Evolutionary conservation across 345 rosid species (phyloP).

Genomic region (Gossypium raimondii): DNA sequence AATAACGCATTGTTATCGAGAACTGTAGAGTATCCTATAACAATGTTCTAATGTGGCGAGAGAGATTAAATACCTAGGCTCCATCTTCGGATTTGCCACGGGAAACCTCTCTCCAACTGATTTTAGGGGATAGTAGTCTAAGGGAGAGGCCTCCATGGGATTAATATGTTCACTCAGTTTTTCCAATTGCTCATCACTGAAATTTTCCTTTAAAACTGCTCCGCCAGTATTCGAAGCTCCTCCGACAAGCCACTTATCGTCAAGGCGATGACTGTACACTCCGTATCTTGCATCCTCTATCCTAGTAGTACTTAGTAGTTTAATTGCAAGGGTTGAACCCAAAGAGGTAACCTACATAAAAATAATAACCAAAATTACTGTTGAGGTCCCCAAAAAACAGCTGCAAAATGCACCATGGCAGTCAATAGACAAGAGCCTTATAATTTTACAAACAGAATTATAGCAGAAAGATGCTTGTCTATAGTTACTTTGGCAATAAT

Average conservation of each 20-base stretch:
- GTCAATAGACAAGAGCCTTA: not conserved
- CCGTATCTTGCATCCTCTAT: slow-evolving; percentile 90
- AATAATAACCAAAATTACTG: not conserved
- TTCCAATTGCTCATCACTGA: slow-evolving; percentile 67
- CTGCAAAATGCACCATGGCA: not conserved
- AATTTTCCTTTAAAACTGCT: slow-evolving; percentile 75
- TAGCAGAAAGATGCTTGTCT: not conserved
- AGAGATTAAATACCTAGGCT: slow-evolving; percentile 52
- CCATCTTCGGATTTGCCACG: slow-evolving; percentile 73
- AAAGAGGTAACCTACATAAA: slow-evolving; percentile 74
- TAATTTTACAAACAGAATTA: slow-evolving; percentile 2
- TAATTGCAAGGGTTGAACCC: slow-evolving; percentile 91
- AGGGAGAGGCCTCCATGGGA: slow-evolving; percentile 55
- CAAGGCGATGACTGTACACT: slow-evolving; percentile 91
- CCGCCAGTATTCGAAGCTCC: slow-evolving; percentile 99
- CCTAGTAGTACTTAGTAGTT: slow-evolving; percentile 70
- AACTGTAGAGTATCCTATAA: not conserved
- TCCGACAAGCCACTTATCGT: slow-evolving; percentile 96
- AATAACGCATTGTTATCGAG: not conserved
- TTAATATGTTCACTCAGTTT: slow-evolving; percentile 60
- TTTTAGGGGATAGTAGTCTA: slow-evolving; percentile 77
- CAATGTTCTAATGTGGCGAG: slow-evolving; percentile 6
- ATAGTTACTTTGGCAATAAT: not conserved
- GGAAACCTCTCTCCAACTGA: slow-evolving; percentile 83
- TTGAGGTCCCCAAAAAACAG: not conserved